Evolutionary conservation across 192 early-diverging fungal genomes (phyloP).

Genomic region (Chytriomyces sp.): DNA sequence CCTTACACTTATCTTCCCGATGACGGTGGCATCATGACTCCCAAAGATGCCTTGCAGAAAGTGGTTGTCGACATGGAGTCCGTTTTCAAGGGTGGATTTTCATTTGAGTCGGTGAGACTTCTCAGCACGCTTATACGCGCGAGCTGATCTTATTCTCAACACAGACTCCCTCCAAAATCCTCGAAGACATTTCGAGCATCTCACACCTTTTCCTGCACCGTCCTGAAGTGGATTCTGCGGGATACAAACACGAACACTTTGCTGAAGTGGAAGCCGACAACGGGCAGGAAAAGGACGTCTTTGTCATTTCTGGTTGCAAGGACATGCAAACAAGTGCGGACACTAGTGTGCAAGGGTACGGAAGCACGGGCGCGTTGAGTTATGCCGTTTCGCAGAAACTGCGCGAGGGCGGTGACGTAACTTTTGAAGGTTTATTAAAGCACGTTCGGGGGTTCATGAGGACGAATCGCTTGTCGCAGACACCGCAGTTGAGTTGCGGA

Average conservation of each 20-base stretch:
- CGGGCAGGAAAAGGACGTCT: constrained; percentile 31
- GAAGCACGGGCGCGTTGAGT: constrained; percentile 22
- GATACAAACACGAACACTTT: constrained; percentile 23
- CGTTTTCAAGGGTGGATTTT: neutral
- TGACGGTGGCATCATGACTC: neutral
- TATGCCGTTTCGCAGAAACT: constrained; percentile 10
- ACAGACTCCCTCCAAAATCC: constrained; percentile 3
- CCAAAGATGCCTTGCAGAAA: neutral
- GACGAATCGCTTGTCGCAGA: neutral
- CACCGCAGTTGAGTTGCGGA: constrained; percentile 13
- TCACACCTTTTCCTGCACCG: neutral
- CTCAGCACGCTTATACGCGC: no score
- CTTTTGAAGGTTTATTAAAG: neutral
- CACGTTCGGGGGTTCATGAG: constrained; percentile 16
- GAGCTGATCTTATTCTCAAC: neutral
- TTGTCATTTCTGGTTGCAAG: constrained; percentile 64
- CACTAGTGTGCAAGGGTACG: constrained; percentile 21
- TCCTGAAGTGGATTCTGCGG: neutral
- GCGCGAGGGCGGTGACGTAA: neutral
- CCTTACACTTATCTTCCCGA: constrained; percentile 48
- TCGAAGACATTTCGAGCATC: neutral
- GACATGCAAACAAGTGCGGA: constrained; percentile 66
- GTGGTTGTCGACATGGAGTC: neutral
- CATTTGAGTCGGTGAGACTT: neutral
- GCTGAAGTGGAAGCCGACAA: neutral